Conservation (phyloP, 176 grass and related monocot species). For the Luzula sylvatica region DNA sequence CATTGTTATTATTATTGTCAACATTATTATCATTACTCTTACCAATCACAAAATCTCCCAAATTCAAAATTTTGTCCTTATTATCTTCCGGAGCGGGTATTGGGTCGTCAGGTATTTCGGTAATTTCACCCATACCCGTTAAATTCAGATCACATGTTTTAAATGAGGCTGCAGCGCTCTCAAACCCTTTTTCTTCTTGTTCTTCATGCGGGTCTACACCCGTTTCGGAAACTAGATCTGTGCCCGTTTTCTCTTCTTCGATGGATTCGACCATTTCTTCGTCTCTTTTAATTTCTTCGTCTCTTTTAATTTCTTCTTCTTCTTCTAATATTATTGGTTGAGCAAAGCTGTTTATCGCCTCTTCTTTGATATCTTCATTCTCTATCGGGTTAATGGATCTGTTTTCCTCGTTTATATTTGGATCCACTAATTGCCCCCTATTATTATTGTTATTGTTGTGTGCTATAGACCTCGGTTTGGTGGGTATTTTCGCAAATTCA, state of each 20-base stretch:
- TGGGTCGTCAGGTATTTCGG: slow-evolving; percentile 57
- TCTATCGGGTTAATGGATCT: slow-evolving; percentile 22
- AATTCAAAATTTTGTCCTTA: slow-evolving; percentile 33
- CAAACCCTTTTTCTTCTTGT: slow-evolving; percentile 29
- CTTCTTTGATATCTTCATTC: slow-evolving; percentile 17
- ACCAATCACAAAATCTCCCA: slow-evolving; percentile 24
- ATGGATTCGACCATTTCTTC: slow-evolving; percentile 40
- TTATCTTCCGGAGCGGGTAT: slow-evolving; percentile 26
- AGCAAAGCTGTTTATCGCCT: slow-evolving; percentile 26
- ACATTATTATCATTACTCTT: background rate
- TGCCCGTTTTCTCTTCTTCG: slow-evolving; percentile 39
- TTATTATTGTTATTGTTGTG: slow-evolving; percentile 29
- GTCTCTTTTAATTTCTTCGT: slow-evolving; percentile 17
- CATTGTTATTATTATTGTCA: slow-evolving; percentile 24
- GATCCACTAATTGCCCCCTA: slow-evolving; percentile 21
- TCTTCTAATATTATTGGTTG: slow-evolving; percentile 28
- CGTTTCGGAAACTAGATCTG: slow-evolving; percentile 28
- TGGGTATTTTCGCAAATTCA: slow-evolving; percentile 51
- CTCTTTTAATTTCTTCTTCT: slow-evolving; percentile 23
- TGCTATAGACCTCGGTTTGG: slow-evolving; percentile 42
- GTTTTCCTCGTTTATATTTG: slow-evolving; percentile 18
- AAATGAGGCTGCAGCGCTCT: slow-evolving; percentile 67
- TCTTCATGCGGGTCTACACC: slow-evolving; percentile 32
- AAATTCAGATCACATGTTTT: slow-evolving; percentile 85
- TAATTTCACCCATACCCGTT: slow-evolving; percentile 53